Conservation (phyloP, 805 yeast genomes). For the Ogataea nonfermentans region DNA sequence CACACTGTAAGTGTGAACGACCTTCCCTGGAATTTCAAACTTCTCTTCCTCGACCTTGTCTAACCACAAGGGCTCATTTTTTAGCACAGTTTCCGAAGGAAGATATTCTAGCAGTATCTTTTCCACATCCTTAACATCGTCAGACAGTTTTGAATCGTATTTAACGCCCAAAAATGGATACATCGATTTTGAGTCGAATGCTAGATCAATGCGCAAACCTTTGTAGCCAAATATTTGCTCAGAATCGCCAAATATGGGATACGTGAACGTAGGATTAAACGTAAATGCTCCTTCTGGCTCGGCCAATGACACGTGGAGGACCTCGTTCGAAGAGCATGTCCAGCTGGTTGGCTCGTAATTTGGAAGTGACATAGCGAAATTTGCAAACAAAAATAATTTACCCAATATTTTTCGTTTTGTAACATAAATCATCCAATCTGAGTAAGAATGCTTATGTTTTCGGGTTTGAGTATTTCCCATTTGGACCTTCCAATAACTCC, state of each 20-base stretch:
- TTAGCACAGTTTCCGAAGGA: conserved; percentile 56
- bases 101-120: conserved; percentile 53
- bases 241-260: conserved; percentile 90
- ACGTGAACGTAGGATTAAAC: conserved; percentile 80
- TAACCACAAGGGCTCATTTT: conserved; percentile 70
- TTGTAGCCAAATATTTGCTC: conserved; percentile 86
- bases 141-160: conserved; percentile 51
- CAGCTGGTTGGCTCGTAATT: conserved; percentile 44
- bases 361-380: conserved; percentile 11
- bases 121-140: conserved; percentile 59
- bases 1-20: conserved; percentile 33
- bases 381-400: neutral
- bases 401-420: conserved; percentile 1
- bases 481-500: conserved; percentile 20
- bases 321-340: conserved; percentile 74
- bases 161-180: conserved; percentile 67
- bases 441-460: conserved; percentile 19
- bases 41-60: conserved; percentile 49
- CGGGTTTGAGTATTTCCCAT: conserved; percentile 25
- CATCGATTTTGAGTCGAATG: conserved; percentile 73
- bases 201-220: conserved; percentile 60
- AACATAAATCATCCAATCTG: conserved; percentile 1
- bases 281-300: conserved; percentile 56
- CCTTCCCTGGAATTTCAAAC: conserved; percentile 33
- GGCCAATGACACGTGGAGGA: conserved; percentile 57